A percentile compares a stretch with the other conserved stretches of the same genome.
Evolutionary conservation across 2,329 filamentous ascomycete species (phyloP).

Genomic region (Talaromyces sp.): DNA sequence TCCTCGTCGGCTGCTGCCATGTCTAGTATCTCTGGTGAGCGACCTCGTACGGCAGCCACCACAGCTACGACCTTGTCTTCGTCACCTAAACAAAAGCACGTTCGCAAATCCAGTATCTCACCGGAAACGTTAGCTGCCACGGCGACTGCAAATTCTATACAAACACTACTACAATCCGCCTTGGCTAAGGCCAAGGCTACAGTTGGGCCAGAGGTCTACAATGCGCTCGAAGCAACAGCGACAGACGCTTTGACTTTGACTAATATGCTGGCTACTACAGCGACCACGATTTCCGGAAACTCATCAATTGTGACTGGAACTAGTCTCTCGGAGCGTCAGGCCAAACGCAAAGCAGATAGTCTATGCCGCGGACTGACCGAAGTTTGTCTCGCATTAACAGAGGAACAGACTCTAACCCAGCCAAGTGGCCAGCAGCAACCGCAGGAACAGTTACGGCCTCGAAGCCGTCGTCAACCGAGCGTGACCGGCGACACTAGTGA

Average conservation of each 20-base stretch:
- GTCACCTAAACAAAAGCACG: conserved; percentile 79
- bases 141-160: conserved; percentile 52
- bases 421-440: conserved; percentile 18
- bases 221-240: conserved; percentile 73
- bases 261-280: conserved; percentile 62
- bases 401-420: conserved; percentile 44
- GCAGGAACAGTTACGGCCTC: conserved; percentile 28
- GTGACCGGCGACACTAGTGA: conserved; percentile 23
- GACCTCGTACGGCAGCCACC: conserved; percentile 86
- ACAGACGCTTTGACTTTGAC: conserved; percentile 76
- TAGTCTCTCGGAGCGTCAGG: conserved; percentile 67
- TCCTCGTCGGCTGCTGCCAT: conserved; percentile 77
- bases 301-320: conserved; percentile 35
- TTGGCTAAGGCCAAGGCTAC: conserved; percentile 71
- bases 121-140: conserved; percentile 23
- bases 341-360: conserved; percentile 85
- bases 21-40: conserved; percentile 68
- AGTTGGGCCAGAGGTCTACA: conserved; percentile 68
- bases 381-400: conserved; percentile 77
- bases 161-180: conserved; percentile 76
- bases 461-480: conserved; percentile 10
- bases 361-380: conserved; percentile 92
- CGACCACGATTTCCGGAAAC: conserved; percentile 56
- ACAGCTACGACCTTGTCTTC: conserved; percentile 85
- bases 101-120: conserved; percentile 45